Percentiles rank a stretch among this genome's conserved stretches.
phyloP scores from a whole-genome alignment of 169 alveolate genomes.

The Theileria luwenshuni region DNA sequence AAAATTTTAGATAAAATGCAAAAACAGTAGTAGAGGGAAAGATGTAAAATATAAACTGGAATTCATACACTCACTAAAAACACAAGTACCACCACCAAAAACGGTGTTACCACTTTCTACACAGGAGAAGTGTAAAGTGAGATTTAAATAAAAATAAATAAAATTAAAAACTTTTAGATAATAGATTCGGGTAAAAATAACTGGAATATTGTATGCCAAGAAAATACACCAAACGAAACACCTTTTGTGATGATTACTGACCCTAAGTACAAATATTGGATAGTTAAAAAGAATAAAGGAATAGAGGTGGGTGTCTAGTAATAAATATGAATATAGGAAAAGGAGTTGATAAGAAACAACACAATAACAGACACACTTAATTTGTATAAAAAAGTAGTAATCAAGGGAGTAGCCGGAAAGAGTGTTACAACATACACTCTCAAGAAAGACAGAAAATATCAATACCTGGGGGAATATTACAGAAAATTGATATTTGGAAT shows the following conservation, averaged over 20 bases:
- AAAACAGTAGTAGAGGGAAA: not conserved
- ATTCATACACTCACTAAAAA: slow-evolving; percentile 19
- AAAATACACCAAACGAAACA: not conserved
- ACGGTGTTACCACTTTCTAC: slow-evolving; percentile 2
- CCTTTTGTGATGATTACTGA: slow-evolving; percentile 39
- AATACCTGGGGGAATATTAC: not conserved
- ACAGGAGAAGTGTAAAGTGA: slow-evolving; percentile 15
- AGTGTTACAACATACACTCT: slow-evolving; percentile 23
- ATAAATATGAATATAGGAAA: slow-evolving; percentile 33
- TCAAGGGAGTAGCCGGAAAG: slow-evolving; percentile 39
- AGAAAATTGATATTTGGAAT: slow-evolving; percentile 2
- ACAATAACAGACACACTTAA: slow-evolving; percentile 35
- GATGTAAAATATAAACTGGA: slow-evolving; percentile 8
- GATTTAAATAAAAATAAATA: not conserved
- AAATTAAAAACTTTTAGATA: not conserved
- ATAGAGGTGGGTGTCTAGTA: slow-evolving; percentile 2
- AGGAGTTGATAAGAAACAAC: slow-evolving; percentile 7
- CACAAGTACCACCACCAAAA: slow-evolving; percentile 19
- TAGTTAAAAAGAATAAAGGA: slow-evolving; percentile 10
- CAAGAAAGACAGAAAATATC: not conserved
- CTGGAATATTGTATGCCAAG: slow-evolving; percentile 1
- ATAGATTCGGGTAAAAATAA: not conserved
- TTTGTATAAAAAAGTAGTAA: slow-evolving; percentile 2
- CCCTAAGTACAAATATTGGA: slow-evolving; percentile 32
- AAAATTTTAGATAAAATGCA: slow-evolving; percentile 7